Base-by-base conservation (phyloP, 1,139 yeast species). In the Pichia sp. region DNA sequence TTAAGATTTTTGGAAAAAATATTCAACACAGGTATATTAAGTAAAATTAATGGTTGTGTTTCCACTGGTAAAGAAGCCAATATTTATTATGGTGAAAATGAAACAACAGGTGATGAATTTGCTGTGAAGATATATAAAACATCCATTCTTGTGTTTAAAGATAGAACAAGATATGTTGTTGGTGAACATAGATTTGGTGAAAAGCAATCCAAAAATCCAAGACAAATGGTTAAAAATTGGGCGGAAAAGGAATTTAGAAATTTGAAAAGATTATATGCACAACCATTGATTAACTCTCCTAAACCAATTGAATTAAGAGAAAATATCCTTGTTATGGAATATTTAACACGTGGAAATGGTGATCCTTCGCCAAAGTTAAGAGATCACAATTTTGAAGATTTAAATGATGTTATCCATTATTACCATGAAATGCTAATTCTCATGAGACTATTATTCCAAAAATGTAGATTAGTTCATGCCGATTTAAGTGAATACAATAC, bases 51-150 rank as follows among this genome's bases (percentile, higher is more conserved):
- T 60, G 99, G 99, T 8, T 93, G 99, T 64, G 77, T 94, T 43
- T 83, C 95, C 59, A 94, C 99, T 0, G 99, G 99, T 37, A 94
- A 94, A 66, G 99, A 94, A 66, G 99, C 99, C 22, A 94, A 94
- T 63, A 98, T 94, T 3, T 94, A 94, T 63, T 96, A 91, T 64
- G 98, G 96, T 0, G 81, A 81, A 56, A 84, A 88, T 48, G 94
- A 85, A 50, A 77, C 73, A 32, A 77, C 72, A 1, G 78, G 67
- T 15, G 69, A 67, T 46, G 90, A 85, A 58, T 83, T 72, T 58
- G 99, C 99, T 0, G 88, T 94, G 45, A 94, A 94, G 63, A 91
- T 94, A 48, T 94, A 89, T 69, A 94, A 94, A 68, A 94, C 99
- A 0, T 90, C 98, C 0, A 94, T 94, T 55, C 70, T 94, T 55